Evolutionary conservation across 495 filamentous ascomycete species (phyloP).

Genomic region (Poronia punctata): DNA sequence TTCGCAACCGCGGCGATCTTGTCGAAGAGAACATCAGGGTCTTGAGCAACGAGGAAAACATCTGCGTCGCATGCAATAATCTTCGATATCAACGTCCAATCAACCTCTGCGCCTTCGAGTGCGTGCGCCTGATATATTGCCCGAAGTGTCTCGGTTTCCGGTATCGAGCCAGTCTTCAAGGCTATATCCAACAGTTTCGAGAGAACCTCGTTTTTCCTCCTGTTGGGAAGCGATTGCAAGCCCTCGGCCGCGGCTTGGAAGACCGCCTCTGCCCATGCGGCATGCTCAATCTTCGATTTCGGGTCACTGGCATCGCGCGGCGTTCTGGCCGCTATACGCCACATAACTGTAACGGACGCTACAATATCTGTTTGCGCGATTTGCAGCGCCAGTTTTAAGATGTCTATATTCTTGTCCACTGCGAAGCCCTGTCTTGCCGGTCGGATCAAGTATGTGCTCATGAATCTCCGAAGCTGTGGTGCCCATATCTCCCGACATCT

Average conservation of each 20-base stretch:
- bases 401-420: slow-evolving; percentile 30
- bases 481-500: slow-evolving; percentile 22
- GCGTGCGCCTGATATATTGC: slow-evolving; percentile 35
- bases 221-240: slow-evolving; percentile 7
- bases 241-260: slow-evolving; percentile 41
- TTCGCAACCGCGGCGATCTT: slow-evolving; percentile 15
- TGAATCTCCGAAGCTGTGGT: slow-evolving; percentile 49
- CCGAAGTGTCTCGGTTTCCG: slow-evolving; percentile 28
- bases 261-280: slow-evolving; percentile 58
- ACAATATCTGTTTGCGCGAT: slow-evolving; percentile 23
- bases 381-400: slow-evolving; percentile 27
- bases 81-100: slow-evolving; percentile 57
- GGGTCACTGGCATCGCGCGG: slow-evolving; percentile 48
- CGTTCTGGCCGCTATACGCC: slow-evolving; percentile 50
- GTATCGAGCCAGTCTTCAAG: slow-evolving; percentile 17
- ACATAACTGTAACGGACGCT: slow-evolving; percentile 42
- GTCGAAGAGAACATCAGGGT: slow-evolving; percentile 8
- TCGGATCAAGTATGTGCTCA: slow-evolving; percentile 63
- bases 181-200: slow-evolving; percentile 20
- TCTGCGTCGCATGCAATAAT: slow-evolving; percentile 61
- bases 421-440: slow-evolving; percentile 55
- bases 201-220: slow-evolving; percentile 16
- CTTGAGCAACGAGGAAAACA: slow-evolving; percentile 47
- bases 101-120: slow-evolving; percentile 29
- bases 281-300: slow-evolving; percentile 48